Evolutionary conservation across 2,329 filamentous ascomycete species (phyloP).

Genomic region (Camptophora hylomeconis): DNA sequence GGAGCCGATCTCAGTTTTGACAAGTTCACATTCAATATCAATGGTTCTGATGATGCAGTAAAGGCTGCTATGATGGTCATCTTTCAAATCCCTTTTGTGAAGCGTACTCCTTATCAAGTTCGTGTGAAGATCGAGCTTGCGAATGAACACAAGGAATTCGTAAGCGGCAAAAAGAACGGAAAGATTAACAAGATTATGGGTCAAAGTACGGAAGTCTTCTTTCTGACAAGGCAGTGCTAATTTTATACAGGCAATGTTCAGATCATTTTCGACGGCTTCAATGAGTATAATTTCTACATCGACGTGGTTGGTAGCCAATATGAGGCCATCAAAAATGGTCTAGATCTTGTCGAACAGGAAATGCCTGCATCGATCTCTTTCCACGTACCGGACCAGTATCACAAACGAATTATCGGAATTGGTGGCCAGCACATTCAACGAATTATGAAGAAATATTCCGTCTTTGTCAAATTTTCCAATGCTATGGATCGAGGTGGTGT

Average conservation of each 20-base stretch:
- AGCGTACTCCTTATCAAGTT: constrained; percentile 79
- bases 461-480: constrained; percentile 99
- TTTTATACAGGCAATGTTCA: constrained; percentile 64
- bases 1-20: constrained; percentile 92
- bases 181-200: constrained; percentile 99
- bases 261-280: constrained; percentile 97
- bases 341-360: constrained; percentile 91
- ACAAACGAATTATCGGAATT: constrained; percentile 98
- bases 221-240: constrained; percentile 8
- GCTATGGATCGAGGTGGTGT: constrained; percentile 94
- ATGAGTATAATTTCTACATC: constrained; percentile 99
- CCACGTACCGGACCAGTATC: constrained; percentile 96
- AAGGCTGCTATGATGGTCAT: constrained; percentile 93
- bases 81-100: constrained; percentile 78
- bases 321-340: constrained; percentile 83
- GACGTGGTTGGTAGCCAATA: constrained; percentile 89
- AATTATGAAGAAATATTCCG: constrained; percentile 99
- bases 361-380: constrained; percentile 99
- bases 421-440: constrained; percentile 97
- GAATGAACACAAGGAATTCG: constrained; percentile 98
- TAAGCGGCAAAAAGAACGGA: constrained; percentile 98
- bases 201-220: constrained; percentile 50
- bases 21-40: constrained; percentile 84
- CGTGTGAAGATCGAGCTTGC: constrained; percentile 96
- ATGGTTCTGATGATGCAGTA: constrained; percentile 89